Percentiles rank a stretch among this genome's conserved stretches.
Conservation (phyloP, 495 filamentous ascomycete genomes). For the Viridothelium virens region DNA sequence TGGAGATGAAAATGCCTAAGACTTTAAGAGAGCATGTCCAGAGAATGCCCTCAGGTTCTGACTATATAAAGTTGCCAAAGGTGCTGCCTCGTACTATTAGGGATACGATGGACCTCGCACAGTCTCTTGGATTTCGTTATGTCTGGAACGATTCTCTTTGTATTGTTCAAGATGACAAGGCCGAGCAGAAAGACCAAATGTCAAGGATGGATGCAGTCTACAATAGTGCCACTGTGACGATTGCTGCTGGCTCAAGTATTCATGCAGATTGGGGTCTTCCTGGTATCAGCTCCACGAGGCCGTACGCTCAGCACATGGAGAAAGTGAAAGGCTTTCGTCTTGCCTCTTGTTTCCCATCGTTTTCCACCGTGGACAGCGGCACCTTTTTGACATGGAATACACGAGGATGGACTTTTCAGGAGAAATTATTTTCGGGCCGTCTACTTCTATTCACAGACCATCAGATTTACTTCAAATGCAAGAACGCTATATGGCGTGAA, state of each 20-base stretch:
- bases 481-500: conserved; percentile 2
- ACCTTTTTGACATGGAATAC: neutral
- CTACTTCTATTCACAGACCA: conserved; percentile 8
- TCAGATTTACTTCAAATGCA: conserved; percentile 7
- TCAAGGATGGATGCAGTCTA: conserved; percentile 2
- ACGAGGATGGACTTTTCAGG: conserved; percentile 10
- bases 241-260: neutral
- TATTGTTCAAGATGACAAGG: neutral
- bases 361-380: neutral
- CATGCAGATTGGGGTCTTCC: neutral
- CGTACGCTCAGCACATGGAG: neutral
- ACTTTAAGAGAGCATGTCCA: neutral
- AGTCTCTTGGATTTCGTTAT: neutral
- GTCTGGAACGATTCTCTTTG: conserved; percentile 7
- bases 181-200: neutral
- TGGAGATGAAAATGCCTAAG: neutral
- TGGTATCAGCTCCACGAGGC: neutral
- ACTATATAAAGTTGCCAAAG: neutral
- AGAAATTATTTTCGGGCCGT: neutral
- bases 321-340: neutral
- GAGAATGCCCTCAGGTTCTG: neutral
- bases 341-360: neutral
- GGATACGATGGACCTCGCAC: neutral
- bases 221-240: neutral
- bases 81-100: neutral